phyloP scores from a whole-genome alignment of 352 stramenopile genomes.

The Phytophthora ramorum region DNA sequence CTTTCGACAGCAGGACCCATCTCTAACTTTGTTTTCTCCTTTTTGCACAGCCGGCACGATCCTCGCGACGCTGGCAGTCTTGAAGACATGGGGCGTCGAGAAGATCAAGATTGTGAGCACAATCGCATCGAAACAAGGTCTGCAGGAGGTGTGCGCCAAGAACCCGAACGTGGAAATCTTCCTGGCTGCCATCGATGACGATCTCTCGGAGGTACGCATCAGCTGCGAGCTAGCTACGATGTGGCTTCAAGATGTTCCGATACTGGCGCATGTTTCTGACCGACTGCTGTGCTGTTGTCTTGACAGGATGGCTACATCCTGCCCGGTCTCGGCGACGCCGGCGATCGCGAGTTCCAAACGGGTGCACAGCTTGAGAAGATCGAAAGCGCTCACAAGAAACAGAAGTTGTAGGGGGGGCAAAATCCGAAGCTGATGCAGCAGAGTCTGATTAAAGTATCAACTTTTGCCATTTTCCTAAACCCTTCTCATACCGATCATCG shows the following conservation, averaged over 20 bases:
- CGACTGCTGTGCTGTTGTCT: slow-evolving; percentile 15
- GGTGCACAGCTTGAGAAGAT: slow-evolving; percentile 55
- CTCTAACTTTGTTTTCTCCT: background rate
- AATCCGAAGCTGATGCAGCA: too few species aligned
- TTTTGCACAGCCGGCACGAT: slow-evolving; percentile 87
- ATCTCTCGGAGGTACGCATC: slow-evolving; percentile 66
- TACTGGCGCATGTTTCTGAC: slow-evolving; percentile 30
- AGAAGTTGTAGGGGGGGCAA: slow-evolving; percentile 49
- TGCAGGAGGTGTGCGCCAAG: slow-evolving; percentile 82
- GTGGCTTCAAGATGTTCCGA: slow-evolving; percentile 27
- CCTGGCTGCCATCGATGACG: slow-evolving; percentile 79
- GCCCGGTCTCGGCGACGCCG: slow-evolving; percentile 82
- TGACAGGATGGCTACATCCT: slow-evolving; percentile 81
- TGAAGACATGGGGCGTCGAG: slow-evolving; percentile 95
- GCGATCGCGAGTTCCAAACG: slow-evolving; percentile 87
- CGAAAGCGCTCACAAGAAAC: slow-evolving; percentile 54
- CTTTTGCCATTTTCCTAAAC: background rate
- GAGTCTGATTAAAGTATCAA: too few species aligned
- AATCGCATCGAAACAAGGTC: slow-evolving; percentile 93
- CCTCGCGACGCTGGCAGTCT: slow-evolving; percentile 94
- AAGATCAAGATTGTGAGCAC: slow-evolving; percentile 95
- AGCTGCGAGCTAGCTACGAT: slow-evolving; percentile 24
- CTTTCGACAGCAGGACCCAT: background rate
- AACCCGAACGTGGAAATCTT: slow-evolving; percentile 84
- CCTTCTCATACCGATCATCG: background rate